Base-by-base conservation (phyloP, 768 basidiomycete species). In the Chiua virens region DNA sequence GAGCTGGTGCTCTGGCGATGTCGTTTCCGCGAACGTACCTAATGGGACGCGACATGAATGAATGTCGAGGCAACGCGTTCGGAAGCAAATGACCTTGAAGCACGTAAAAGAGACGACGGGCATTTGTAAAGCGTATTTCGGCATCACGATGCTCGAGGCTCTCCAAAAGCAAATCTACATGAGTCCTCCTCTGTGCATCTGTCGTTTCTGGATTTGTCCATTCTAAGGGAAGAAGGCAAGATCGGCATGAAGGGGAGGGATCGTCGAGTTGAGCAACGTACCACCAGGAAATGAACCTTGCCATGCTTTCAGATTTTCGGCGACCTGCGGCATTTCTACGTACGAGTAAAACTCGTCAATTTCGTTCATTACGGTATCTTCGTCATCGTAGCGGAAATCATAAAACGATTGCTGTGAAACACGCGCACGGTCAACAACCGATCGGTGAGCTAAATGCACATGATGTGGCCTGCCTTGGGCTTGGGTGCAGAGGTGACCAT, bases 341-440 rank as follows among this genome's bases (percentile, higher is more conserved):
- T 97, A 99, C 20, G 92, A 92, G 70, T 96, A 98, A 73, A 98
- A 98, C 71, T 99, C 97, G 52, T 98, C 91, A 35, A 99, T 86
- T 68, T 99, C 97, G 61, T 89, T 88, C 80, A 96, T 86, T 18
- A 98, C 85, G 5, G 91, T 94, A 70, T 97, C 92, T 64, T 96
- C 94, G 68, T 98, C 95, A 59, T 96, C 91, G 67, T 98, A 98
- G 54, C 88, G 83, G 71, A 89, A 97, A 75, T 94, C 92, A 69
- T 89, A 97, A 60, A 80, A 82, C 9, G 83, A 85, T 83, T 89
- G 88, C 90, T 92, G 71, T 61, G 61, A 56, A 47, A 61, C 50
- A 54, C 50, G 46, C 47, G 48, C 18, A 17, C 45, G 47, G 52
- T 71, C 55, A 66, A 52, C 50, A 47, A 46, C 23, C 21, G 53